phyloP scores from a whole-genome alignment of 1,284 basidiomycete species.

The Microbotryomycetes sp. region DNA sequence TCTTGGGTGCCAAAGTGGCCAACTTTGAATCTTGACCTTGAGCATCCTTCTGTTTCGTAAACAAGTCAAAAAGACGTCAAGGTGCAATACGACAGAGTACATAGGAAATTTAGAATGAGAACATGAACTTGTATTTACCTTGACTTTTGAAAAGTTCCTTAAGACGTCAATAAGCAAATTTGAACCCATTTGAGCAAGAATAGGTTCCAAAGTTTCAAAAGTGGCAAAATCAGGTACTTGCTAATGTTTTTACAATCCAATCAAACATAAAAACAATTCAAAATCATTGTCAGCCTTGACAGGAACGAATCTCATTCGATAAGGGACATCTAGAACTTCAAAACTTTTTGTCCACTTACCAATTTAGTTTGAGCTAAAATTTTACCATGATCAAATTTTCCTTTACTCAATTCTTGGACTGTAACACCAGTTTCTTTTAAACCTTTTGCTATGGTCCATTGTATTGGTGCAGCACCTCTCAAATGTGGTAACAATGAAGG shows the following conservation, averaged over 20 bases:
- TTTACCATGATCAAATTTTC: constrained; percentile 45
- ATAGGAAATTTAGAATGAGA: too few relatives aligned
- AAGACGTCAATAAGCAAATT: constrained; percentile 63
- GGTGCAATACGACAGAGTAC: too few relatives aligned
- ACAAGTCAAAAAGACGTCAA: too few relatives aligned
- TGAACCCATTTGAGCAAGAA: constrained; percentile 61
- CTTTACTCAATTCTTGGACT: constrained; percentile 48
- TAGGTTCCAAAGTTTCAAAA: constrained; percentile 56
- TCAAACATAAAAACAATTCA: too few relatives aligned
- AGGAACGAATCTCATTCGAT: not conserved
- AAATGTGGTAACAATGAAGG: constrained; percentile 83
- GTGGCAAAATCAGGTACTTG: constrained; percentile 48
- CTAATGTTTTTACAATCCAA: constrained; percentile 48
- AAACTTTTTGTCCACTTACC: constrained; percentile 36
- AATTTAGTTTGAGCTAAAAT: constrained; percentile 41
- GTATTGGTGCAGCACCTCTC: constrained; percentile 86
- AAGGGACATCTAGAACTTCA: not conserved
- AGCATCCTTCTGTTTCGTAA: constrained; percentile 49
- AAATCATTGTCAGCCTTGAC: not conserved
- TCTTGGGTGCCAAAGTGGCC: constrained; percentile 56
- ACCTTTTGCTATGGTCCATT: constrained; percentile 67
- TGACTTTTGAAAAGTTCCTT: constrained; percentile 55
- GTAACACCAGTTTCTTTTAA: constrained; percentile 61
- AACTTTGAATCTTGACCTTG: constrained; percentile 48
- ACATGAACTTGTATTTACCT: too few relatives aligned